Base-by-base conservation (phyloP, 2,329 filamentous ascomycete species). In the Colletotrichum acutatum region DNA sequence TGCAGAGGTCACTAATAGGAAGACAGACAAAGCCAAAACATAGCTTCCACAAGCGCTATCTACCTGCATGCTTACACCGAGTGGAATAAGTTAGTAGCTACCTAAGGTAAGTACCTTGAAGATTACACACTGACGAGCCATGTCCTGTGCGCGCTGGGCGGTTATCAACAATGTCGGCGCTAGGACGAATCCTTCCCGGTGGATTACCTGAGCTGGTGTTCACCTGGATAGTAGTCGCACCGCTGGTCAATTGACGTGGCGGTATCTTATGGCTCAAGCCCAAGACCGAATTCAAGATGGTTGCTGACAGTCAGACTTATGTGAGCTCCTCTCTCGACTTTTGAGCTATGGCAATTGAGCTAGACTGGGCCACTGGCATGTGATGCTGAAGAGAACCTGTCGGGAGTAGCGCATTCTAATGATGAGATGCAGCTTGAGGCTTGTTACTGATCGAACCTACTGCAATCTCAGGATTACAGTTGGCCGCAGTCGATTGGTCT, bases 171-270 rank as follows among this genome's bases (percentile, higher is more conserved):
- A 32, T 58, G 26, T 61, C 12, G 5, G 52, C 56, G 64, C 49
- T 57, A 61, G 59, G 24, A 24, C 42, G 54, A 37, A 37, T 4
- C 9, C 30, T 49, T 26, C 32, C 34, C 42, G 34, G 37, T 34
- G 22, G 37, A 26, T 52, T 64, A 34, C 32, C 26, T 71, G 68
- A 66, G 56, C 42, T 59, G 24, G 49, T 11, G 24, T 46, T 28
- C 64, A 32, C 37, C 34, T 60, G 26, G 19, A 57, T n/a, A 16
- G 37, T 9, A 37, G 30, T 52, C 32, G 69, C 57, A 71, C 58
- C 16, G 65, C 37, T 54, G 49, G 69, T 71, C 57, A 58, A 57
- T 24, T 68, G 69, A 68, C 57, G 69, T 63, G 69, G 64, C 64
- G 62, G 49, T 16, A 59, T 34, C 57, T 28, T 30, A 57, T 68